Base-by-base conservation (phyloP, 306 rosid species). In the Biancaea sappan region DNA sequence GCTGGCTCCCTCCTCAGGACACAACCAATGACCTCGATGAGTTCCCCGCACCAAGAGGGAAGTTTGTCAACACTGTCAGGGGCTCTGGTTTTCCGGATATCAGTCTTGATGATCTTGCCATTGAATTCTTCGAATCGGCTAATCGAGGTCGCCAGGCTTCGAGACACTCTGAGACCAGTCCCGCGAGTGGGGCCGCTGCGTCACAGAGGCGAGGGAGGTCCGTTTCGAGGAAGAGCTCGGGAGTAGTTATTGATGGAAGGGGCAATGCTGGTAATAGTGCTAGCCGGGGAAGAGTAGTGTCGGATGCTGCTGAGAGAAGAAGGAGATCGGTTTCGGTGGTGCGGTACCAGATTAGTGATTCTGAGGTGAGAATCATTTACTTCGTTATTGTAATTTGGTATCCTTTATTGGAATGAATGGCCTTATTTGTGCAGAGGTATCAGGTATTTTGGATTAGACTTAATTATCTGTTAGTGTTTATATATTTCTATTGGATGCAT, bases 11-110 rank as follows among this genome's bases (percentile, higher is more conserved):
- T 11, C 59, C 86, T 7, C 77, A 63, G 7, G 58, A 79, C 34
- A 41, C 52, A 41, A 31, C 7, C 2, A 91, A 88, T 26, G 77
- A 32, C n/a, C 78, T 66, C 15, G 78, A 62, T 15, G 82, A 71
- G 57, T 74, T 29, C 47, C 76, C 82, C 4, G 70, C 84, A 8
- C 89, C 89, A 1, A 80, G 71, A 62, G 90, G 93, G 21, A 86
- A 58, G 77, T 95, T 92, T 53, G 99, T 95, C 40, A 95, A 92
- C 88, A 95, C 92, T 13, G 82, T 84, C 14, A 84, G 97, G 26
- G 99, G 98, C 83, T 90, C 98, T 0, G 97, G 88, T 0, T 88
- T 92, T 79, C 93, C 98, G 58, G 99, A 95, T 81, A 90, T 95
- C 80, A 95, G 97, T 76, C 99, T 92, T 61, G 98, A 95, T 21